phyloP scores from a whole-genome alignment of 768 basidiomycete genomes.

The Lactarius tabidus region DNA sequence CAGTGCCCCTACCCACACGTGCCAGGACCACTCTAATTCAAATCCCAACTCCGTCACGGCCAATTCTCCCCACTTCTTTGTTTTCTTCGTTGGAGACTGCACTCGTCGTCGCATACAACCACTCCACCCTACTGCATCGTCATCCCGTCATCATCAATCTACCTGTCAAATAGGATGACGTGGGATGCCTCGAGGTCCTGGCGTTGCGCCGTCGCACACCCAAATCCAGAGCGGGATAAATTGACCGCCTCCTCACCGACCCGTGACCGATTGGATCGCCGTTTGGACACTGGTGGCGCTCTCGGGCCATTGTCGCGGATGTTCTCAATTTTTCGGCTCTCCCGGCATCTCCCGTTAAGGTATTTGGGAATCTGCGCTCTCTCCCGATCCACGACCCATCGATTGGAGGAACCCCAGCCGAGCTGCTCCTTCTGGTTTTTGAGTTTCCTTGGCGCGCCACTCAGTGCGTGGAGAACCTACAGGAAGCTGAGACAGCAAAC shows the following conservation, averaged over 20 bases:
- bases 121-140: background rate
- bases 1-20: background rate
- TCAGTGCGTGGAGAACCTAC: background rate
- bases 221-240: background rate
- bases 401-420: background rate
- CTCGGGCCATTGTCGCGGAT: background rate
- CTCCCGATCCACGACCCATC: background rate
- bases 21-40: background rate
- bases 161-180: no score
- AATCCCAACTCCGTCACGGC: background rate
- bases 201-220: background rate
- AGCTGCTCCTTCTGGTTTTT: background rate
- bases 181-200: background rate
- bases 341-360: background rate
- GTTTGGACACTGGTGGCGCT: background rate
- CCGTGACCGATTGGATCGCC: background rate
- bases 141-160: background rate
- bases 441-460: background rate
- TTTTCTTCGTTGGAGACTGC: background rate
- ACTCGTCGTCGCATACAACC: background rate
- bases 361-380: background rate
- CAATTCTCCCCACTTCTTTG: background rate
- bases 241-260: background rate
- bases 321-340: background rate
- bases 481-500: background rate